These are phyloP conservation scores for Bacidia rubella DNA, from an alignment of 495 filamentous ascomycete species.

Conservation along the genomic window DNA sequence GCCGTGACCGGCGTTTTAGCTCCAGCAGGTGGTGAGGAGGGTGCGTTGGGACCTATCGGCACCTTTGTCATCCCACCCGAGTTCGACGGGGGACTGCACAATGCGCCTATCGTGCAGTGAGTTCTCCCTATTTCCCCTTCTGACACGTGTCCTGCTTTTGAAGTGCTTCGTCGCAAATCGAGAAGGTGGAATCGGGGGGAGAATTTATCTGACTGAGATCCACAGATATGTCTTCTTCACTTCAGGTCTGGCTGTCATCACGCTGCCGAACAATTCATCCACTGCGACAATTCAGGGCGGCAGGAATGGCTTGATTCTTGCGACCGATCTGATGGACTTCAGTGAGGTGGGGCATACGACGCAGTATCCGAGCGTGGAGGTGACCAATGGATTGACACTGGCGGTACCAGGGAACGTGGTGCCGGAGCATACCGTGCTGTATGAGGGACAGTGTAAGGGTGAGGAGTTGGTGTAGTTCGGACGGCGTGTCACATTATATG, in stretches of 20 bases:
- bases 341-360: constrained; percentile 36
- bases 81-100: constrained; percentile 39
- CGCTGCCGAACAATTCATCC: constrained; percentile 29
- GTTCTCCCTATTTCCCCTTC: constrained; percentile 10
- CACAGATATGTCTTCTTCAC: constrained; percentile 38
- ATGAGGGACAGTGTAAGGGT: no score
- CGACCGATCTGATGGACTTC: constrained; percentile 33
- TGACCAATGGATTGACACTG: no score
- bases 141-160: neutral
- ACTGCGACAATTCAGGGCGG: constrained; percentile 33
- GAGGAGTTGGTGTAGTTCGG: no score
- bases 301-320: constrained; percentile 34
- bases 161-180: neutral
- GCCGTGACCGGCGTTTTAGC: constrained; percentile 22
- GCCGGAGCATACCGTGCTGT: no score
- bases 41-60: constrained; percentile 22
- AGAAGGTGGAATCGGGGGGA: neutral
- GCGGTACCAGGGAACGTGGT: no score
- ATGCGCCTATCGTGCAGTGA: constrained; percentile 38
- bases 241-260: constrained; percentile 37
- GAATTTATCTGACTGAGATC: neutral
- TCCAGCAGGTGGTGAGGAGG: no score
- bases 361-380: constrained; percentile 30
- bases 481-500: no score
- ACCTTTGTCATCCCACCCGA: constrained; percentile 30